Evolutionary conservation across 176 grass and related monocot species (phyloP).

Genomic region (Oryza nivara): DNA sequence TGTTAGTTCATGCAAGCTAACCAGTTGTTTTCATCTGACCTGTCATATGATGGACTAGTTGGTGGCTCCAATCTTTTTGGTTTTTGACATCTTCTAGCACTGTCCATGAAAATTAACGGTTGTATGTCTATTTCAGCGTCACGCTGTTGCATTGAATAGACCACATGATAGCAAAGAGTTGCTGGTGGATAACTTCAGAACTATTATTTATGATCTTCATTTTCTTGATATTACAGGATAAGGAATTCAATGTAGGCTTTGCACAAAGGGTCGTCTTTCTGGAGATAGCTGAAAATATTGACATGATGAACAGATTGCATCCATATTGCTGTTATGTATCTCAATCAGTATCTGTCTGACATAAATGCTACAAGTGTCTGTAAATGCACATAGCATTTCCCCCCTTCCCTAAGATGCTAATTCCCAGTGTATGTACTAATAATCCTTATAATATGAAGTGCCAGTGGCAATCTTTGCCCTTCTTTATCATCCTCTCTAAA

Average conservation of each 20-base stretch:
- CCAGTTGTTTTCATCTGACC: slow-evolving; percentile 39
- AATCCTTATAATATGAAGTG: slow-evolving; percentile 5
- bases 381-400: slow-evolving; percentile 11
- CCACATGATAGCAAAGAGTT: slow-evolving; percentile 15
- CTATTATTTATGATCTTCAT: slow-evolving; percentile 35
- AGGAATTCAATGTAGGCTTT: slow-evolving; percentile 10
- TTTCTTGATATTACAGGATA: slow-evolving; percentile 53
- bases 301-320: slow-evolving; percentile 42
- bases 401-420: background rate
- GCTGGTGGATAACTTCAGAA: slow-evolving; percentile 17
- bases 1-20: slow-evolving; percentile 33
- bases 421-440: background rate
- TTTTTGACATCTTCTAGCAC: slow-evolving; percentile 1
- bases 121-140: slow-evolving; percentile 14
- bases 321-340: slow-evolving; percentile 34
- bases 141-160: slow-evolving; percentile 23
- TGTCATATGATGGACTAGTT: background rate
- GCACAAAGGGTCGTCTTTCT: slow-evolving; percentile 3
- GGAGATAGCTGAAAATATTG: slow-evolving; percentile 23
- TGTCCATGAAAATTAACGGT: background rate
- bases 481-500: background rate
- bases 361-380: slow-evolving; percentile 30
- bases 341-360: slow-evolving; percentile 18
- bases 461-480: background rate
- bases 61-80: background rate